phyloP scores from a whole-genome alignment of 169 alveolate genomes.

The Cryptosporidium muris region DNA sequence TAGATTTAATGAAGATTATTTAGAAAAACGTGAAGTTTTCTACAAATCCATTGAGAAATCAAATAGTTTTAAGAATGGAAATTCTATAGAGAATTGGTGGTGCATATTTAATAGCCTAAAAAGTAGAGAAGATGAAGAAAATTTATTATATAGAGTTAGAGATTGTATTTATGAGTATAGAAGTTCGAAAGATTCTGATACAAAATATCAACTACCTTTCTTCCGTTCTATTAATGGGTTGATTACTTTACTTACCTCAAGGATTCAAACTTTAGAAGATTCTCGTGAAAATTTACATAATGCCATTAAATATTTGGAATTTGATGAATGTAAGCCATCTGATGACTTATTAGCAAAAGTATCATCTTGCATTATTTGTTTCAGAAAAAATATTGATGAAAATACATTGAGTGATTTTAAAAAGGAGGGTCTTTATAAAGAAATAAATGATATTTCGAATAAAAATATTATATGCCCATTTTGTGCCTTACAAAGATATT shows the following conservation, averaged over 20 bases:
- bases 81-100: conserved; percentile 45
- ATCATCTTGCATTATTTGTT: conserved; percentile 20
- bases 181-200: conserved; percentile 34
- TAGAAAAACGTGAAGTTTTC: conserved; percentile 18
- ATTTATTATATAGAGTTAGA: conserved; percentile 3
- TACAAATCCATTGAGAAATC: conserved; percentile 23
- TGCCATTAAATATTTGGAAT: too few relatives aligned
- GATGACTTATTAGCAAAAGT: conserved; percentile 40
- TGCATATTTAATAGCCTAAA: neutral
- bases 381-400: too few relatives aligned
- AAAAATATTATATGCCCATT: neutral
- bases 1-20: conserved; percentile 4
- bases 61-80: neutral
- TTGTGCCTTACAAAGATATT: conserved; percentile 19
- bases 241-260: neutral
- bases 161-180: conserved; percentile 35
- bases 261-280: conserved; percentile 5
- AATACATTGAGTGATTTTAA: too few relatives aligned
- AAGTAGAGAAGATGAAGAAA: neutral
- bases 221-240: conserved; percentile 9
- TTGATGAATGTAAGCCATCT: neutral
- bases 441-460: too few relatives aligned
- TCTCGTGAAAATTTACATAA: neutral
- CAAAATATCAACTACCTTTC: conserved; percentile 5
- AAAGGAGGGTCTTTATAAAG: too few relatives aligned